phyloP scores from a whole-genome alignment of 2,329 filamentous ascomycete genomes.

The Fusarium mangiferae region DNA sequence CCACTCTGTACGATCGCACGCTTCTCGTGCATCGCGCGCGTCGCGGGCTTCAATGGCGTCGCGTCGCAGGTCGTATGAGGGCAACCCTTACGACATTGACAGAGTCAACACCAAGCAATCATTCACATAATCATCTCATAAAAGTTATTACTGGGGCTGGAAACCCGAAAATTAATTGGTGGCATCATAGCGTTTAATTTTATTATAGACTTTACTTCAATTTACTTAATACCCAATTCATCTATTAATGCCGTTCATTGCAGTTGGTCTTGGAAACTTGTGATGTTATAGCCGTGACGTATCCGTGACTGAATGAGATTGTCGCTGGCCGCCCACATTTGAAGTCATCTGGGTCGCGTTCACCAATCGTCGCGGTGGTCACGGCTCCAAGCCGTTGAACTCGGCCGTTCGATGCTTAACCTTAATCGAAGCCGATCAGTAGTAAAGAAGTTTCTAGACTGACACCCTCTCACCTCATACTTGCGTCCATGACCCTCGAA shows the following conservation, averaged over 20 bases:
- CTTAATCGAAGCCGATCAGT: too few species aligned
- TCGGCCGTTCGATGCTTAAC: rapidly evolving
- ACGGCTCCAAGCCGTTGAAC: background rate
- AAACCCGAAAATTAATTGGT: constrained; percentile 3
- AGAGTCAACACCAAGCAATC: constrained; percentile 34
- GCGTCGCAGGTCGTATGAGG: constrained; percentile 31
- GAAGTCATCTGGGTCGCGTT: background rate
- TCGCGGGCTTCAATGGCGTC: constrained; percentile 13
- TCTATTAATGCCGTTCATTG: background rate
- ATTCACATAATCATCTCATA: constrained; percentile 20
- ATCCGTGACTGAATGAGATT: background rate
- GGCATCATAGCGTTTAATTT: constrained; percentile 21
- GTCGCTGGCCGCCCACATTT: background rate
- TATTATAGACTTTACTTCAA: constrained; percentile 18
- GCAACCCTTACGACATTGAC: constrained; percentile 35
- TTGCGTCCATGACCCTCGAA: too few species aligned
- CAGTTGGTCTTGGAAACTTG: too few species aligned
- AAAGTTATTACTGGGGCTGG: constrained; percentile 11
- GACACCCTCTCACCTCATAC: background rate
- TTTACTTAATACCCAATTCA: constrained; percentile 5
- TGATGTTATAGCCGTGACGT: background rate
- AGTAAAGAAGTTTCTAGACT: background rate
- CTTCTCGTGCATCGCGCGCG: constrained; percentile 18
- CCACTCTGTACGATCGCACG: constrained; percentile 20
- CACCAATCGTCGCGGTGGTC: background rate